Base-by-base conservation (phyloP, 345 rosid species). In the Stellera chamaejasme region DNA sequence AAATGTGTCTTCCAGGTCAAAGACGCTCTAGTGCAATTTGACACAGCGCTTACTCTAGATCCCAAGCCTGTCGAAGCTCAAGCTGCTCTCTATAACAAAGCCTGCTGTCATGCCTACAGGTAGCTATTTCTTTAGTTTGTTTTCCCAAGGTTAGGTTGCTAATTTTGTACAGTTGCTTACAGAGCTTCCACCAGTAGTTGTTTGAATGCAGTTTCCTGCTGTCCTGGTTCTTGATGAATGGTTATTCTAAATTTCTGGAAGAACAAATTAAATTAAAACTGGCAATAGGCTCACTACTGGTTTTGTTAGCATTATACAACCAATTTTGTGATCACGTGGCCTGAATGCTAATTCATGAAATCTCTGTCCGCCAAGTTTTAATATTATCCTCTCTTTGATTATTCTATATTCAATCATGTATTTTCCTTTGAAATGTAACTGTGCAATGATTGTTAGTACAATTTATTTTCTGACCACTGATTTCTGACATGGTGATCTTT, bases 31-130 rank as follows among this genome's bases (percentile, higher is more conserved):
- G 54, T 65, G 48, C 85, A 78, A 71, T 93, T 89, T 77, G 97
- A 93, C 65, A 81, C 74, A 12, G 94, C 96, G 12, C 78, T 89
- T 61, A 81, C 64, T 68, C 70, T 93, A 64, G 69, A 87, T 71
- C 96, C 97, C 60, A 82, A 72, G 43, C 78, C 85, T 43, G 45
- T 65, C 13, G 99, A 87, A 73, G 78, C 96, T 62, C 99, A 89
- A 74, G 97, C 99, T 71, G 94, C 97, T 43, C 80, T 81, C 48
- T 89, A 89, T 68, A 87, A 89, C 77, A 93, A 93, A 80, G 96
- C 97, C 41, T 86, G 96, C 65, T 89, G 97, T 72, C 94, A 82
- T 77, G 91, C 91, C 59, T 89, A 78, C 75, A 62, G 74, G 96
- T 84, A 76, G 49, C 67, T 43, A 63, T 52, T 61, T 52, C 47